Evolutionary conservation across 306 rosid genomes (phyloP).

Genomic region (Begonia peltatifolia): DNA sequence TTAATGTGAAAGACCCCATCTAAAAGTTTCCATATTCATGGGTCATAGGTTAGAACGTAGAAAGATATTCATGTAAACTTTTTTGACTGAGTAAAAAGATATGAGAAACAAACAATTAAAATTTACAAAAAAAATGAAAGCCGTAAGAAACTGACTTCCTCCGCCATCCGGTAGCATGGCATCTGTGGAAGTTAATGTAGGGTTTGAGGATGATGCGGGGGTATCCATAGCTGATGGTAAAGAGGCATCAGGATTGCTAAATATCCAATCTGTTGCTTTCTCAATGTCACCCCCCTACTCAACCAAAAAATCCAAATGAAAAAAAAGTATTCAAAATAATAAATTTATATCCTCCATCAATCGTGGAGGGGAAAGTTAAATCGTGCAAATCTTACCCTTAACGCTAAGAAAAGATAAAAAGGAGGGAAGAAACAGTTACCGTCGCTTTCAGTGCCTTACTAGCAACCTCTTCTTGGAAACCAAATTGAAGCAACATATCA

Average conservation of each 20-base stretch:
- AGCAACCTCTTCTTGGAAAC: constrained; percentile 78
- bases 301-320: neutral
- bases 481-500: constrained; percentile 75
- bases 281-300: constrained; percentile 79
- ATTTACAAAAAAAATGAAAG: neutral
- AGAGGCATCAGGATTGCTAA: constrained; percentile 69
- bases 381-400: neutral
- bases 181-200: constrained; percentile 20
- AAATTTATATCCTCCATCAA: no score
- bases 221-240: constrained; percentile 46
- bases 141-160: constrained; percentile 59
- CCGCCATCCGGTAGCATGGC: constrained; percentile 72
- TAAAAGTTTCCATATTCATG: no score
- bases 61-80: no score
- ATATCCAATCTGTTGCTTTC: constrained; percentile 98
- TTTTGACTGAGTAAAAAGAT: neutral
- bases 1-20: no score
- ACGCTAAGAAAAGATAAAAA: neutral
- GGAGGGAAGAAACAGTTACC: constrained; percentile 20
- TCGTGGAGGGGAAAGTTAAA: no score
- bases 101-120: neutral
- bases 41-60: no score
- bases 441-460: constrained; percentile 75
- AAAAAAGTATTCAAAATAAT: neutral
- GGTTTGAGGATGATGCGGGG: constrained; percentile 27